Base-by-base conservation (phyloP, 2,329 filamentous ascomycete species). In the Ophiostoma sp. region DNA sequence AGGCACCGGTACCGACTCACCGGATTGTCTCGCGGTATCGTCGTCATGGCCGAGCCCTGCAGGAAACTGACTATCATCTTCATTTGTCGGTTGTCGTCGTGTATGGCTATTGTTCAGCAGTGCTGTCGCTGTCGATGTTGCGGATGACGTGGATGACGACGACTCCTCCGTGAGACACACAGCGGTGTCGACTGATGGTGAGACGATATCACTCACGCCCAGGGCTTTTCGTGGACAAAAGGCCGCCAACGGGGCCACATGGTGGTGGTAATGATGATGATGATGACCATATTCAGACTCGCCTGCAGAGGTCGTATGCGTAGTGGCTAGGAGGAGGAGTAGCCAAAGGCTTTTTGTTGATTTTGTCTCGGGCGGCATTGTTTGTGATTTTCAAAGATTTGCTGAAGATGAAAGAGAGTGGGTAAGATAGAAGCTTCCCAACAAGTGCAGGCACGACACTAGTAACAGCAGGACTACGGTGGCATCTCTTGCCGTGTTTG, bases 401-500 rank as follows among this genome's bases (percentile, higher is more conserved):
- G 4, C 17, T 17, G 11, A 19, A 15, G 36, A 17, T 3, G 12
- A 9, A 3, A 28, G 36, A 8, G 36, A 45, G 28, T 19, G 57
- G 22, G 17, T 25, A 17, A 45, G 61, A 64, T 5, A 17, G n/a
- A 39, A 12, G n/a, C 15, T 15, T 8, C 28, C 28, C 55, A 12
- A 64, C 2, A 42, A 15, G 12, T 17, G 19, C 19, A 63, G 31
- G 31, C 19, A 39, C n/a, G n/a, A 25, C n/a, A 64, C 25, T 22
- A 25, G n/a, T n/a, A 42, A 25, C 28, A 64, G 59, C 25, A 39
- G 19, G 36, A 25, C 59, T 25, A 42, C n/a, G 33, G 59, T 39
- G 59, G 31, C 59, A 63, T 48, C 42, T 64, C 59, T 25, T 64
- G 59, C 59, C 59, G 59, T 25, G 33, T 64, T 64, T 42, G 59